Evolutionary conservation across 441 rosid species (phyloP), one percentile per base, ranked within the genome.

Genomic region (Cnidoscolus chayamansa): DNA sequence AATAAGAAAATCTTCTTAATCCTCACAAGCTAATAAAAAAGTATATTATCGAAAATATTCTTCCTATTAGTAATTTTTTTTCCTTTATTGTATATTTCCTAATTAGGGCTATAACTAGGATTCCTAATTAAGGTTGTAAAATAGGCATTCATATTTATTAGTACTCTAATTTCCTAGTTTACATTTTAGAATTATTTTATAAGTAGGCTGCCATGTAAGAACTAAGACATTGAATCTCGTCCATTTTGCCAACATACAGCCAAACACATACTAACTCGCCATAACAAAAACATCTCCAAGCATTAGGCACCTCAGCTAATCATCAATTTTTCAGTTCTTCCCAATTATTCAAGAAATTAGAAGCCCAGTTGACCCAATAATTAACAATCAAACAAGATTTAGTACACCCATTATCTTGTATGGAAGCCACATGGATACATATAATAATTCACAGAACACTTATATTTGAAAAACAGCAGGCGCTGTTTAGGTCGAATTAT

Each of bases 291-390:
- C 49, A 51, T n/a, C 10, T 53, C 49, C n/a, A 37, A 37, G 43
- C 16, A 9, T 63, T n/a, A 35, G 30, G 53, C 53, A 30, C 17
- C 8, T 11, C 13, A 7, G 7, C 74, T 60, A 10, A 16, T 61
- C 30, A 0, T 25, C 37, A 10, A 50, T 13, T 47, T 58, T 35
- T 40, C 15, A 40, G 68, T 32, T 51, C 8, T 54, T n/a, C 61
- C 58, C 20, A 31, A 16, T 35, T 71, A 17, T 53, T 45, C 30
- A 62, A 40, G 43, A 32, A 70, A 13, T 48, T 55, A 68, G n/a
- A 1, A 17, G 53, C 40, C 53, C 32, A 56, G 63, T 20, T 68
- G 55, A 15, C 54, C n/a, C 19, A 43, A 56, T 16, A 43, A 17
- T 45, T 37, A 49, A 58, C 10, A 4, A 8, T 32, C 25, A 16